Evolutionary conservation across 2,329 filamentous ascomycete species (phyloP).

Genomic region (Zymoseptoria tritici): DNA sequence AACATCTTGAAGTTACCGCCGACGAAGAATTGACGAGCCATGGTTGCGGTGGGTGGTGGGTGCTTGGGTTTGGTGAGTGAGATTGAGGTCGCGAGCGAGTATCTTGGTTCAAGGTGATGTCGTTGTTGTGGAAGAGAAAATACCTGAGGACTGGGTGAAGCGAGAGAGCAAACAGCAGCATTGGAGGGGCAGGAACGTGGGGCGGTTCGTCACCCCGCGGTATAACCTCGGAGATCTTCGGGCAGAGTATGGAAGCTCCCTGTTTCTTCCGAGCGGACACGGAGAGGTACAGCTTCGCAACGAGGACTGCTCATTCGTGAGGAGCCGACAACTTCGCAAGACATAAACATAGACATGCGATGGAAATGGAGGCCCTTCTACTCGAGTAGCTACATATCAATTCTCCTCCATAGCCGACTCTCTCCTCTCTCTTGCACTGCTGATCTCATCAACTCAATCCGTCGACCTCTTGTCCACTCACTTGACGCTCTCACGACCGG

Average conservation of each 20-base stretch:
- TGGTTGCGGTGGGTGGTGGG: conserved; percentile 21
- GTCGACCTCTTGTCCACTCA: background rate
- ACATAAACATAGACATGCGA: background rate
- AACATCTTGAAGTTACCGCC: conserved; percentile 93
- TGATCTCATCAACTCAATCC: background rate
- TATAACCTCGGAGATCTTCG: no score
- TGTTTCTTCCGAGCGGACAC: no score
- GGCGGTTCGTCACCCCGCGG: background rate
- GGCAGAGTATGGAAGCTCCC: no score
- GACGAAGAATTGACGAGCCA: conserved; percentile 38
- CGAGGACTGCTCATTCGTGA: no score
- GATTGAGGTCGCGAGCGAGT: background rate
- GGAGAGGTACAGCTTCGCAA: no score
- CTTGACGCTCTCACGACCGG: background rate
- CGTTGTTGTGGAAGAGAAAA: background rate
- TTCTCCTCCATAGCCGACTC: background rate
- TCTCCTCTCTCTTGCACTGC: background rate
- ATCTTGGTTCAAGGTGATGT: background rate
- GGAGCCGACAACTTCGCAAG: background rate
- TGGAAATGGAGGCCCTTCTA: background rate
- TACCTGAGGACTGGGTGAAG: background rate
- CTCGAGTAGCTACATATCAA: background rate
- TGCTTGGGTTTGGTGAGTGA: background rate
- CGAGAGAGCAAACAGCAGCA: background rate
- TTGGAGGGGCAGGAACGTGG: background rate